Evolutionary conservation across 148 eudicot genomes (phyloP).

Genomic region (Chenopodium berlandieri): DNA sequence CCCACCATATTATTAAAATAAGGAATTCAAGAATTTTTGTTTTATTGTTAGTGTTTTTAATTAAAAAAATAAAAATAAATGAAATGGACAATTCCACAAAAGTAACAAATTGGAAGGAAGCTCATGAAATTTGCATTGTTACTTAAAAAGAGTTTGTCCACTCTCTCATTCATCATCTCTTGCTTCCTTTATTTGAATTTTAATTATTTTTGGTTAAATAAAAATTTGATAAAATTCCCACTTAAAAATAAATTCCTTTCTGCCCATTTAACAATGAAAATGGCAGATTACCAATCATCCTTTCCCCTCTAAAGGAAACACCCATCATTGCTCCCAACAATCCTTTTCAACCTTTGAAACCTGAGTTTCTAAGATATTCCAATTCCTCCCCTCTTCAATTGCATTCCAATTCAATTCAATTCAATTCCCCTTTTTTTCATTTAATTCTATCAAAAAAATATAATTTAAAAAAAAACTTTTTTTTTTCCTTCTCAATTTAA

Average conservation of each 20-base stretch:
- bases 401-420: too few species aligned
- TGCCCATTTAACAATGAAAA: constrained; percentile 66
- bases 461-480: too few species aligned
- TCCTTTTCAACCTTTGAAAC: constrained; percentile 78
- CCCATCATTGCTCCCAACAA: constrained; percentile 98
- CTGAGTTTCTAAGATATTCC: constrained; percentile 71
- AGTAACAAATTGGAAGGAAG: constrained; percentile 56
- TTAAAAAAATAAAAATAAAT: not conserved
- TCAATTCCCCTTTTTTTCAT: too few species aligned
- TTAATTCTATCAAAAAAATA: not conserved
- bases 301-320: constrained; percentile 93
- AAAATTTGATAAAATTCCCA: not conserved
- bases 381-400: not conserved
- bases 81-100: constrained; percentile 33
- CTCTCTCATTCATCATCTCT: constrained; percentile 26
- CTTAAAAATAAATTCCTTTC: constrained; percentile 22
- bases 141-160: constrained; percentile 33
- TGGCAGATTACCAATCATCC: constrained; percentile 91
- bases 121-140: constrained; percentile 51
- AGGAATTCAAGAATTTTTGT: constrained; percentile 17
- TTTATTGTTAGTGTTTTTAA: not conserved
- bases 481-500: constrained; percentile 22
- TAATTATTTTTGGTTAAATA: too few species aligned
- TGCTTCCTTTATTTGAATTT: not conserved
- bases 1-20: constrained; percentile 15